phyloP scores from a whole-genome alignment of 2,329 filamentous ascomycete species.

The Byssothecium circinans region DNA sequence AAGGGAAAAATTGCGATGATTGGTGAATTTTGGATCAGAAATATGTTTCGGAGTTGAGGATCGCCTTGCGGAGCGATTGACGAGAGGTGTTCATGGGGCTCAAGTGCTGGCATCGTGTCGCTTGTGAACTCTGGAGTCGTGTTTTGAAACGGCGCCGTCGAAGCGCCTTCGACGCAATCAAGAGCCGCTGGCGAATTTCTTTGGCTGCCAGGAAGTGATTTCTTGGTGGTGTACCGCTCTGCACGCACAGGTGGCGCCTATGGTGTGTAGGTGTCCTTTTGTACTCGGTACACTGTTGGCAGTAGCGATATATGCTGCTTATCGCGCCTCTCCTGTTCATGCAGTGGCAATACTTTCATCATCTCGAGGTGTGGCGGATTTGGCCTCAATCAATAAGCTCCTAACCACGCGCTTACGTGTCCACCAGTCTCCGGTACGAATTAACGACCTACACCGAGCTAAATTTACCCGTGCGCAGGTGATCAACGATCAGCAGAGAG shows the following conservation, averaged over 20 bases:
- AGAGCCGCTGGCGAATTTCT: neutral
- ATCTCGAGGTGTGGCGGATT: neutral
- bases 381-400: neutral
- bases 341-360: neutral
- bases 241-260: neutral
- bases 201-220: neutral
- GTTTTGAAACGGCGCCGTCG: neutral
- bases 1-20: conserved; percentile 9
- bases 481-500: conserved; percentile 1
- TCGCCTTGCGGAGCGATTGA: conserved; percentile 1
- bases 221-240: neutral
- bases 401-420: neutral
- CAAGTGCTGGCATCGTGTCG: neutral
- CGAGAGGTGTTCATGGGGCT: conserved; percentile 2
- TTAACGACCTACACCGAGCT: conserved; percentile 5
- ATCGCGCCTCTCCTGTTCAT: neutral
- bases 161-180: neutral
- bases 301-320: no score
- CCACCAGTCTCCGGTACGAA: neutral
- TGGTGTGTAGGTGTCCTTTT: no score
- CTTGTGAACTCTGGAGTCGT: neutral
- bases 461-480: conserved; percentile 9
- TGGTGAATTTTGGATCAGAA: neutral
- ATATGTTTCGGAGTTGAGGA: conserved; percentile 11
- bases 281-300: neutral